Base-by-base conservation (phyloP, 345 rosid species). In the Arabis alpina region DNA sequence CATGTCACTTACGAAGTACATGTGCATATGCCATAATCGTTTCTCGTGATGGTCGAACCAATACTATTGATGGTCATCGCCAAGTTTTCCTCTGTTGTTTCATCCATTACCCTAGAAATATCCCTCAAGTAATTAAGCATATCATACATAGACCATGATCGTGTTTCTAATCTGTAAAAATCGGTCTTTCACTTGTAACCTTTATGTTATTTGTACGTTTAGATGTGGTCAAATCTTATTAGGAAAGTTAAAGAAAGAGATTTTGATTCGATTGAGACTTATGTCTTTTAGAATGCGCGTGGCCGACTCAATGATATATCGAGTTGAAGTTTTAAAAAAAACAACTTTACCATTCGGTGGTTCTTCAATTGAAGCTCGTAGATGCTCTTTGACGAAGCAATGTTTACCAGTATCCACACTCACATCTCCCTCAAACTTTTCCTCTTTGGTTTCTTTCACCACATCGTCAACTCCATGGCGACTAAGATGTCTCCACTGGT, bases 151-250 rank as follows among this genome's bases (percentile, higher is more conserved):
- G n/a, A n/a, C n/a, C n/a, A n/a, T n/a, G n/a, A n/a, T n/a, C n/a
- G n/a, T n/a, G n/a, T n/a, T n/a, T n/a, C n/a, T n/a, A n/a, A n/a
- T n/a, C n/a, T n/a, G n/a, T n/a, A n/a, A n/a, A n/a, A n/a, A n/a
- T 15, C 12, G 3, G 13, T 3, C 13, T 24, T 24, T 40, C 23
- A 65, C 1, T 24, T n/a, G 36, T 32, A 32, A 32, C 36, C 6
- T 32, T 3, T 10, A 24, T 3, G 4, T 10, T 52, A 10, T 4
- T 6, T 0, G 11, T 8, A 40, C 5, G 3, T 58, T 23, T 67
- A 86, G 86, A 86, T 86, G 91, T 86, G 91, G 91, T 76, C 83
- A 9, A 80, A 80, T 70, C 76, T 84, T 16, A 86, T 83, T 1
- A 73, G 65, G 64, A 82, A 83, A 44, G 68, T 83, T 0, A 86